Evolutionary conservation across 345 rosid genomes (phyloP), one percentile per base, ranked within the genome.

Genomic region (Hevea brasiliensis): DNA sequence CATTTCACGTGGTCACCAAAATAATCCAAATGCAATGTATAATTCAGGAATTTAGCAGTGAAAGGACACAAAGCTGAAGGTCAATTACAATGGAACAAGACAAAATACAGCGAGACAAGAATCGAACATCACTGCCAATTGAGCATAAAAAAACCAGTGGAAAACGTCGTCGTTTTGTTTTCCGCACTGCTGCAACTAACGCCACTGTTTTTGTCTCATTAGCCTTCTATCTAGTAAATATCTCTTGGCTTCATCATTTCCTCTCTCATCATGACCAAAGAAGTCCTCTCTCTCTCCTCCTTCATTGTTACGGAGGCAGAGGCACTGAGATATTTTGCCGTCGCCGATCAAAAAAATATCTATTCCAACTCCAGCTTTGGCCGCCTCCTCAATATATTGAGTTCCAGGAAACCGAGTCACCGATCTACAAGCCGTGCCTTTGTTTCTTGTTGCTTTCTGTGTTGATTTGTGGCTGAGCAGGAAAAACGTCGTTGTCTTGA

Each of bases 1-100:
- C 67, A 57, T 24, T 17, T 62, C 82, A 77, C 78, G 77, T 72
- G 78, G 61, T 50, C 8, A 1, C 17, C 18, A 64, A 61, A 66
- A 26, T 57, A 57, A 69, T 73, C 82, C 76, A 20, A 74, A 64
- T 15, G 0, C 50, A 7, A 54, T 1, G 82, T 79, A 18, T 20
- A 67, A 60, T 70, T 63, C 15, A 41, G 79, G 59, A 74, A 75
- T 47, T 68, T 17, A 4, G 2, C 6, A 24, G 18, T 32, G 0
- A 4, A 44, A 20, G 47, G 24, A 51, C 20, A 10, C 21, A n/a
- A 53, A 12, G 20, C 20, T 18, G 58, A 62, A 26, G 74, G 44
- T 24, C 59, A 65, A 58, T 61, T 51, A 10, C 40, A 63, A 54
- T 44, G 20, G 42, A 66, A 67, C 47, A 35, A 74, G 51, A 54